Conservation (phyloP, 2,329 filamentous ascomycete genomes). For the Fusarium sp. region DNA sequence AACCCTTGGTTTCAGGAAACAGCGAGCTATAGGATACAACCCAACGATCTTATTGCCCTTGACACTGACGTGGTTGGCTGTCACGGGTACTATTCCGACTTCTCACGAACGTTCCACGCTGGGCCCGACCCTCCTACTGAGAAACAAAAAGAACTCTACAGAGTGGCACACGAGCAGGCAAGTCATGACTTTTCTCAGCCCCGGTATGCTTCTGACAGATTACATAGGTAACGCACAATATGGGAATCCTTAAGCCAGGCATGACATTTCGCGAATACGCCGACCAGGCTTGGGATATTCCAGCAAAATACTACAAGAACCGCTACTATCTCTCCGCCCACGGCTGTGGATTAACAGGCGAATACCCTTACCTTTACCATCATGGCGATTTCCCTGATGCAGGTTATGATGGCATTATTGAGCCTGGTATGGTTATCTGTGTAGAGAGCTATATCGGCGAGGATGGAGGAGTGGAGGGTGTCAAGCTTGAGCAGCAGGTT, state of each 20-base stretch:
- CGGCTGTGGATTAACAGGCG: slow-evolving; percentile 10
- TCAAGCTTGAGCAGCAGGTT: slow-evolving; percentile 18
- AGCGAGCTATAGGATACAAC: slow-evolving; percentile 5
- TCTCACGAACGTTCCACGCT: slow-evolving; percentile 5
- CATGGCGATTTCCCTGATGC: slow-evolving; percentile 3
- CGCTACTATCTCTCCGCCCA: slow-evolving; percentile 12
- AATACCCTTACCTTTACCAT: slow-evolving; percentile 6
- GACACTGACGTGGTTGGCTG: slow-evolving; percentile 15
- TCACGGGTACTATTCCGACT: slow-evolving; percentile 14
- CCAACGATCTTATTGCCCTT: slow-evolving; percentile 9
- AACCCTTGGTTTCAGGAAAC: slow-evolving; percentile 13
- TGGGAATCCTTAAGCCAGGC: slow-evolving; percentile 10
- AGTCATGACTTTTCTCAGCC: neutral
- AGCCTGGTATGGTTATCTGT: slow-evolving; percentile 8
- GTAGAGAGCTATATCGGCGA: slow-evolving; percentile 8
- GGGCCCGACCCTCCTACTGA: slow-evolving; percentile 7
- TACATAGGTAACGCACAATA: slow-evolving; percentile 1
- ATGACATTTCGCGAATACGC: slow-evolving; percentile 12
- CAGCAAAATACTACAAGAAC: slow-evolving; percentile 1
- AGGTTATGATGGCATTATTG: slow-evolving; percentile 9
- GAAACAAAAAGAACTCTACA: slow-evolving; percentile 2
- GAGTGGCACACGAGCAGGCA: neutral
- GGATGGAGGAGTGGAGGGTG: slow-evolving; percentile 5
- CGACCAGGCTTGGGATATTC: slow-evolving; percentile 5
- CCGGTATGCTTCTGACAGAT: neutral